Conservation (phyloP, 805 yeast species). For the Ascoidea asiatica region DNA sequence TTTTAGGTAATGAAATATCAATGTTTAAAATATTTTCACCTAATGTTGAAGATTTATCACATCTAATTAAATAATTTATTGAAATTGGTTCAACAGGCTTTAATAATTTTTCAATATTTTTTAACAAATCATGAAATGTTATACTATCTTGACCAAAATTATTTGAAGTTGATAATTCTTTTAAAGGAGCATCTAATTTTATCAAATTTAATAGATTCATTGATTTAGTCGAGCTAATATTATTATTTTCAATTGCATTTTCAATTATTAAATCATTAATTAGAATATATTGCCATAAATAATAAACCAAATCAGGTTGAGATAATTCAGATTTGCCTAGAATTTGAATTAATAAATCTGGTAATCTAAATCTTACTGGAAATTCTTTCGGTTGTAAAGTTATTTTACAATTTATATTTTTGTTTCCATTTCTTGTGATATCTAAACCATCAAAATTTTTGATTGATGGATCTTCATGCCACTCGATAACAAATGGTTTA, state of each 20-base stretch:
- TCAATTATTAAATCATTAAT: slow-evolving; percentile 46
- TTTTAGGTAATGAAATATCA: slow-evolving; percentile 34
- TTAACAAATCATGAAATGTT: slow-evolving; percentile 52
- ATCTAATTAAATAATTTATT: slow-evolving; percentile 61
- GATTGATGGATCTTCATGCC: slow-evolving; percentile 59
- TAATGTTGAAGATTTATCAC: slow-evolving; percentile 62
- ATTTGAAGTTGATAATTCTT: slow-evolving; percentile 23
- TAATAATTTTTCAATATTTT: slow-evolving; percentile 51
- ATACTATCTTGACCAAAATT: slow-evolving; percentile 38
- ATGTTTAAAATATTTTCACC: slow-evolving; percentile 77
- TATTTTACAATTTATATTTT: slow-evolving; percentile 52
- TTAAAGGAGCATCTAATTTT: slow-evolving; percentile 33
- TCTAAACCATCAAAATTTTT: slow-evolving; percentile 75
- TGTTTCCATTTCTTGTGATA: slow-evolving; percentile 64
- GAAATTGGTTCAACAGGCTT: slow-evolving; percentile 71
- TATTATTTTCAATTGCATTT: slow-evolving; percentile 33
- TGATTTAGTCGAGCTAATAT: too few species aligned
- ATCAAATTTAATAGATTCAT: too few species aligned
- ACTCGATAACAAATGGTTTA: slow-evolving; percentile 48
- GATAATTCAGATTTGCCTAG: slow-evolving; percentile 70
- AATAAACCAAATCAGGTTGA: slow-evolving; percentile 73
- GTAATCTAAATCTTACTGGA: slow-evolving; percentile 52
- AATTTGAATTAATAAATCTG: slow-evolving; percentile 52
- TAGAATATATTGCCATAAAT: slow-evolving; percentile 68
- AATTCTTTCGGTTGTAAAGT: slow-evolving; percentile 72